Conservation (phyloP, 2,329 filamentous ascomycete genomes). For the Apiospora rasikravindrae region DNA sequence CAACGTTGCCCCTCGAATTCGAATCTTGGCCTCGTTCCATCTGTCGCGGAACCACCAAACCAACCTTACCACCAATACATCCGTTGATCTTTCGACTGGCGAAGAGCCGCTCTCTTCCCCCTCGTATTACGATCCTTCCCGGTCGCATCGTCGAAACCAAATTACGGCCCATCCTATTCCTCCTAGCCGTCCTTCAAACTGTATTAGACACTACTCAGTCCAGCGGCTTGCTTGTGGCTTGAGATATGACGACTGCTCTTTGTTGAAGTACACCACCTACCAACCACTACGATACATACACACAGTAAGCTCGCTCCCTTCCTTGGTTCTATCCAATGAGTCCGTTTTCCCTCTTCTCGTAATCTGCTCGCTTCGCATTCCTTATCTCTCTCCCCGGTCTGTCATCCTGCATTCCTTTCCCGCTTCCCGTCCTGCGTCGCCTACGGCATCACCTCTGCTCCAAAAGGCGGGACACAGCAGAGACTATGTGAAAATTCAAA, state of each 20-base stretch:
- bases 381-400: background rate
- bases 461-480: background rate
- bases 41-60: background rate
- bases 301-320: constrained; percentile 8
- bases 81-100: constrained; percentile 5
- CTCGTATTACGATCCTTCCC: background rate
- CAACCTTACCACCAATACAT: background rate
- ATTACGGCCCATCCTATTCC: background rate
- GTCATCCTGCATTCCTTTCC: background rate
- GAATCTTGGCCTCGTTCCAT: constrained; percentile 14
- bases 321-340: background rate
- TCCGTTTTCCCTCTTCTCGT: background rate
- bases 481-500: background rate
- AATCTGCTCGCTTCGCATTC: background rate
- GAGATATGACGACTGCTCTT: constrained; percentile 8
- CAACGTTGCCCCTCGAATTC: constrained; percentile 14
- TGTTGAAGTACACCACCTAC: background rate
- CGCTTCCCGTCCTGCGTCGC: background rate
- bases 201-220: background rate
- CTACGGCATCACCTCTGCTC: background rate
- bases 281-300: background rate
- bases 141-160: background rate
- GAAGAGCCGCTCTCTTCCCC: constrained; percentile 3
- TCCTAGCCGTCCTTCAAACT: background rate
- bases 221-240: constrained; percentile 9